Base-by-base conservation (phyloP, 257 asterid species). In the Solanum piurae region DNA sequence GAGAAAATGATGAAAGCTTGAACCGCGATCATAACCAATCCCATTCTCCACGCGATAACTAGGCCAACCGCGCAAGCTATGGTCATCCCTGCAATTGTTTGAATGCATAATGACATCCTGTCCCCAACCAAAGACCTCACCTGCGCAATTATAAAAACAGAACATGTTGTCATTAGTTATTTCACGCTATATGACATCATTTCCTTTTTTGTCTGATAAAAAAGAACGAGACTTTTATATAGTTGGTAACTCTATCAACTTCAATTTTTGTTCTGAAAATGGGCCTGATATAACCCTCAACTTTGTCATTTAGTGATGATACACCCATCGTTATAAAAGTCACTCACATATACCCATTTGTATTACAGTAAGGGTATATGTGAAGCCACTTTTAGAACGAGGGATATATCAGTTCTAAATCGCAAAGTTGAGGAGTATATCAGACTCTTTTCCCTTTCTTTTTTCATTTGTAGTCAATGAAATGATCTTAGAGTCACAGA, bases 61-160 rank as follows among this genome's bases (percentile, higher is more conserved):
- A 60, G 69, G 69, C 98, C 96, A 94, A 95, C 92, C 0, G 98
- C 92, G 91, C 94, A 94, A 6, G 98, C 98, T 6, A 94, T 92
- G 27, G 66, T 89, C 18, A 95, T 96, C 1, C 98, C 96, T 0
- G 98, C 93, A 88, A 92, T 72, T 1, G 96, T 92, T 80, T 97
- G 99, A 80, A 97, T 89, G 9, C 95, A 86, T 9, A 97, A 88
- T 0, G 98, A 93, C 93, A 95, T 92, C 49, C 98, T 89, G 75
- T 97, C 99, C 3, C 99, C 99, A 5, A 97, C 98, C 11, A 95
- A 90, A 66, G 98, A 94, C 83, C 98, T 93, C 85, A 97, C 97
- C 98, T 95, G 92, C 44, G 60, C 16, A 58, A 11, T 38, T 42
- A 42, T 1, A 77, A 42, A 11, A 14, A 23, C 69, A 58, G 12